These are phyloP conservation scores for Rhizomucor pusillus DNA, from an alignment of 371 early-diverging fungal species.

Conservation along the genomic window DNA sequence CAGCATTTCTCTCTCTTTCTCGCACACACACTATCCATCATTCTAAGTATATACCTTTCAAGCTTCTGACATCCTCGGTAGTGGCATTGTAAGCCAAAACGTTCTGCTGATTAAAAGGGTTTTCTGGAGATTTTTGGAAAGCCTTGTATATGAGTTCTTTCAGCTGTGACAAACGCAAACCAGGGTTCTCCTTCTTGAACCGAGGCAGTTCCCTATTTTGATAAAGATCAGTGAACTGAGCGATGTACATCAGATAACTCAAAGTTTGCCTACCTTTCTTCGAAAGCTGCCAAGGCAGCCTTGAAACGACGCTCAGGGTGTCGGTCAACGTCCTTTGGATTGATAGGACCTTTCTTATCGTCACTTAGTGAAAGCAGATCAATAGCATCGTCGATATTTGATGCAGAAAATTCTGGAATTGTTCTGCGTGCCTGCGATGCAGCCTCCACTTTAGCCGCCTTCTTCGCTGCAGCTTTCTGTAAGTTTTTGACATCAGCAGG, in stretches of 20 bases:
- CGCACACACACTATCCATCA: background rate
- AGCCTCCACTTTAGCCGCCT: constrained; percentile 48
- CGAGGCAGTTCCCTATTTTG: constrained; percentile 37
- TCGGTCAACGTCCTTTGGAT: constrained; percentile 63
- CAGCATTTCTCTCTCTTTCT: background rate
- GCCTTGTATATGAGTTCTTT: constrained; percentile 76
- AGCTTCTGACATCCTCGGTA: constrained; percentile 46
- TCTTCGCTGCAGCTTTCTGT: constrained; percentile 57
- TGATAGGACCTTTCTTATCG: constrained; percentile 29
- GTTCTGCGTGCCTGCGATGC: constrained; percentile 40
- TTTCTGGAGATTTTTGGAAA: constrained; percentile 82
- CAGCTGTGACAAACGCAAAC: constrained; percentile 72
- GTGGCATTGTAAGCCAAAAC: constrained; percentile 72
- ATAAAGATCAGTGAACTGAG: background rate
- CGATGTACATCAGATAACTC: background rate
- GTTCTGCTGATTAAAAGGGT: constrained; percentile 81
- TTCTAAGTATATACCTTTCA: constrained; percentile 45
- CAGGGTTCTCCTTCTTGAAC: constrained; percentile 71
- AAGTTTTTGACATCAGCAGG: background rate
- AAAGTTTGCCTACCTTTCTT: constrained; percentile 45
- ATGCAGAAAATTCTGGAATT: constrained; percentile 68
- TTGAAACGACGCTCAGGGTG: constrained; percentile 87
- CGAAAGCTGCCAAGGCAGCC: constrained; percentile 73
- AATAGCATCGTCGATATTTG: constrained; percentile 80
- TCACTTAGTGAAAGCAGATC: constrained; percentile 55